These are phyloP conservation scores for Gracilaria vermiculophylla DNA, from an alignment of 23 red algal species.

Conservation along the genomic window DNA sequence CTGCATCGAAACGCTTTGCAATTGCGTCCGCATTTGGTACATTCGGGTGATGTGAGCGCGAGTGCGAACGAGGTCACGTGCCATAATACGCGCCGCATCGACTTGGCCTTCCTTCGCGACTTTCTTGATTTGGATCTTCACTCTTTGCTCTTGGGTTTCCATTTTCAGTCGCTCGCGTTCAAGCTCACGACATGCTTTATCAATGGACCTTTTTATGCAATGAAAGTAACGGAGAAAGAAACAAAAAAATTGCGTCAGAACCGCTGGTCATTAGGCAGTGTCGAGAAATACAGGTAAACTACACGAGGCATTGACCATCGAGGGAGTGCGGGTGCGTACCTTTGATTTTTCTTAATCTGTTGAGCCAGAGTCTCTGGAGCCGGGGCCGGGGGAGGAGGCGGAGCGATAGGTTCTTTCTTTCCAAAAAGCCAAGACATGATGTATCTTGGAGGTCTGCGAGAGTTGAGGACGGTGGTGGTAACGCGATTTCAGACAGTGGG, in stretches of 20 bases:
- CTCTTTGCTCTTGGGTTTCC: constrained; percentile 73
- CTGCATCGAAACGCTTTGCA: constrained; percentile 98
- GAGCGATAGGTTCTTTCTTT: constrained; percentile 55
- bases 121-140: constrained; percentile 86
- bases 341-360: constrained; percentile 67
- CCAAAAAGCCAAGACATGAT: constrained; percentile 71
- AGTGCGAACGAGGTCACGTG: constrained; percentile 89
- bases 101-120: constrained; percentile 82
- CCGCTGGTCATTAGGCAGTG: neutral
- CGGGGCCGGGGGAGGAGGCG: constrained; percentile 53
- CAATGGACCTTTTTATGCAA: constrained; percentile 59
- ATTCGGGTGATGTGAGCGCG: constrained; percentile 77
- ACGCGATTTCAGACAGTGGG: neutral
- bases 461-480: neutral
- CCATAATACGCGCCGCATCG: constrained; percentile 85
- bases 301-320: neutral
- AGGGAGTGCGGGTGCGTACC: constrained; percentile 8
- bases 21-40: constrained; percentile 97
- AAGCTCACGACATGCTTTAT: constrained; percentile 91
- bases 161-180: constrained; percentile 96
- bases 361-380: constrained; percentile 58
- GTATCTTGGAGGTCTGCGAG: too few species aligned
- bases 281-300: neutral
- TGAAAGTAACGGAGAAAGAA: neutral
- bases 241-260: neutral